A percentile compares a stretch with the other conserved stretches of the same genome.
Conservation (phyloP, 1,139 yeast species). For the Arxiozyma bovina region DNA sequence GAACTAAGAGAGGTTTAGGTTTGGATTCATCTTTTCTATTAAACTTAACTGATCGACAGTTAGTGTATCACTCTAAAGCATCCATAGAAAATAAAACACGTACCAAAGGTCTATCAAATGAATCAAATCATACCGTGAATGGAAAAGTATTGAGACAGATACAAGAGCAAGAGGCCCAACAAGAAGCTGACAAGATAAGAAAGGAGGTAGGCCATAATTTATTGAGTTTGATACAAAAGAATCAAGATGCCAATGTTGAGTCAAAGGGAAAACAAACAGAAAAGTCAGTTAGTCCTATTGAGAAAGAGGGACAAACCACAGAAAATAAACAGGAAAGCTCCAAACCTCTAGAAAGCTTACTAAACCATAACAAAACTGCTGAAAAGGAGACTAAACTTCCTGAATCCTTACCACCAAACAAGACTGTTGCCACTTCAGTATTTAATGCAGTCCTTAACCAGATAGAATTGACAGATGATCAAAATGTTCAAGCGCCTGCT, state of each 20-base stretch:
- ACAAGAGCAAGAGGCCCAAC: conserved; percentile 8
- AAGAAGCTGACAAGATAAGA: conserved; percentile 6
- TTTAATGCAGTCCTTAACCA: conserved; percentile 31
- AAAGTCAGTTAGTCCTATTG: background rate
- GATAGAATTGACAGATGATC: conserved; percentile 9
- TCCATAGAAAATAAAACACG: conserved; percentile 35
- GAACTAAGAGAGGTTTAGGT: conserved; percentile 71
- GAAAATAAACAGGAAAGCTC: conserved; percentile 2
- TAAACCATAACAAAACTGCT: background rate
- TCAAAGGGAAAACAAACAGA: conserved; percentile 1
- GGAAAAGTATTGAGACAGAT: conserved; percentile 5
- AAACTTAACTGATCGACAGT: conserved; percentile 66
- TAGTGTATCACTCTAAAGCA: conserved; percentile 66
- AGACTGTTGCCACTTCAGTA: conserved; percentile 28
- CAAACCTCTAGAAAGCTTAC: background rate
- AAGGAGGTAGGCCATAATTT: conserved; percentile 10
- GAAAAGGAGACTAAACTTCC: conserved; percentile 1
- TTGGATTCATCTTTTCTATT: conserved; percentile 76
- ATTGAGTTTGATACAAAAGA: conserved; percentile 9
- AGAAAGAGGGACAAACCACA: background rate
- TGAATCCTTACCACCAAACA: conserved; percentile 12
- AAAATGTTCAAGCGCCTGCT: background rate
- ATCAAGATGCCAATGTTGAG: conserved; percentile 2
- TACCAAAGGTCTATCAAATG: conserved; percentile 9
- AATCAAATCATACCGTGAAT: background rate